Conservation (phyloP, 805 yeast species). For the Spathaspora passalidarum region DNA sequence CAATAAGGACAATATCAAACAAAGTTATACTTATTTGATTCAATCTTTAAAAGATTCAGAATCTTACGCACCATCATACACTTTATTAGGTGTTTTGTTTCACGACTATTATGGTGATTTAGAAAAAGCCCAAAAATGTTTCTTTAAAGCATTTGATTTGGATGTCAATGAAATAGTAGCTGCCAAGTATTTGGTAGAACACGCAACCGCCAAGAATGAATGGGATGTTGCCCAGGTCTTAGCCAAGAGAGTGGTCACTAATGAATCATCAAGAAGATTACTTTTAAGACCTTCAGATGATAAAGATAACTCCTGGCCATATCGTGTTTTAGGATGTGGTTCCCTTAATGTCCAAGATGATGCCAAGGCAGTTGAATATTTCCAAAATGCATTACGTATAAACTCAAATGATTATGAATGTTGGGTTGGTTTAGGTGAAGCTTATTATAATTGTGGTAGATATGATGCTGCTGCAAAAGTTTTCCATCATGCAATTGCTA, state of each 20-base stretch:
- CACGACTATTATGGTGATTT: constrained; percentile 54
- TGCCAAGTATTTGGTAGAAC: constrained; percentile 67
- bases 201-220: constrained; percentile 63
- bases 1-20: constrained; percentile 25
- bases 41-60: constrained; percentile 61
- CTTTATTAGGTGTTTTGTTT: constrained; percentile 78
- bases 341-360: constrained; percentile 69
- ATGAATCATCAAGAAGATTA: constrained; percentile 56
- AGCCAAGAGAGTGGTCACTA: constrained; percentile 60
- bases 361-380: constrained; percentile 80
- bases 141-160: constrained; percentile 83
- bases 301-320: constrained; percentile 72
- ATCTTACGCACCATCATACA: constrained; percentile 73
- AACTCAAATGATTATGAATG: constrained; percentile 67
- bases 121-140: constrained; percentile 78
- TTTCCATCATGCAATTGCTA: constrained; percentile 57
- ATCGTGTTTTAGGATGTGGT: constrained; percentile 78
- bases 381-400: constrained; percentile 79
- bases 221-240: constrained; percentile 85
- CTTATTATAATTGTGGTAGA: constrained; percentile 81
- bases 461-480: constrained; percentile 85
- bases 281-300: constrained; percentile 26
- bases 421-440: constrained; percentile 98
- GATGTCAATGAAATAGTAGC: constrained; percentile 75
- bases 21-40: constrained; percentile 58